These are phyloP conservation scores for Glycine latifolia DNA, from an alignment of 306 rosid genomes.

Conservation along the genomic window DNA sequence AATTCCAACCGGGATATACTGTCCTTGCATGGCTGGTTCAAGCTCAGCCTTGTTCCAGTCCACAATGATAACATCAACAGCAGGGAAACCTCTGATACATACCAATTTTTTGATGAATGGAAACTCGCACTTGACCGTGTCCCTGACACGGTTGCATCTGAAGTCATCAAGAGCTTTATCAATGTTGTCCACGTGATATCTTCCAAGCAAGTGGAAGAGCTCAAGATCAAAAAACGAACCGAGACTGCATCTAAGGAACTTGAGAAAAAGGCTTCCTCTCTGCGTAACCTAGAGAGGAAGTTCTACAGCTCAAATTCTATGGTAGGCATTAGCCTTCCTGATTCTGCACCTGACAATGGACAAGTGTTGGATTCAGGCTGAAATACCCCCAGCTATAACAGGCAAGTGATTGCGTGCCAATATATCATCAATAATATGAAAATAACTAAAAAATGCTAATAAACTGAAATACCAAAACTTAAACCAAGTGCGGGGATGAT, in stretches of 20 bases:
- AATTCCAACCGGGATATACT: too few species aligned
- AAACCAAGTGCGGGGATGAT: too few species aligned
- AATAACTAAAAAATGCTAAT: too few species aligned
- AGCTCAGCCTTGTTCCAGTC: constrained; percentile 80
- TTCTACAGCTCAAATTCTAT: constrained; percentile 88
- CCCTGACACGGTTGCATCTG: constrained; percentile 95
- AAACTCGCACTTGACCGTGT: constrained; percentile 97
- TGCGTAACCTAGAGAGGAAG: constrained; percentile 83
- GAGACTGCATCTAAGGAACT: constrained; percentile 92
- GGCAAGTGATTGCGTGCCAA: too few species aligned
- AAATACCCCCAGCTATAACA: too few species aligned
- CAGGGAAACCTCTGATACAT: constrained; percentile 67
- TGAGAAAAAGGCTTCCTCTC: constrained; percentile 82
- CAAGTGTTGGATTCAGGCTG: constrained; percentile 76
- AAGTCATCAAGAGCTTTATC: constrained; percentile 93
- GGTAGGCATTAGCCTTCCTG: constrained; percentile 98
- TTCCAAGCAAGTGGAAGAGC: constrained; percentile 79
- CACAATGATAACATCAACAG: constrained; percentile 60
- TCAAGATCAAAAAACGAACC: constrained; percentile 77
- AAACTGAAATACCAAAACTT: too few species aligned
- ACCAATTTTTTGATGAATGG: constrained; percentile 87
- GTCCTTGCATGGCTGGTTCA: constrained; percentile 90
- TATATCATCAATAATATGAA: too few species aligned
- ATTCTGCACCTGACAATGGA: constrained; percentile 68
- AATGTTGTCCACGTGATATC: constrained; percentile 86